Percentiles rank a stretch among this genome's conserved stretches.
Evolutionary conservation across 176 grass and related monocot species (phyloP).

Genomic region (Carex cristatella): DNA sequence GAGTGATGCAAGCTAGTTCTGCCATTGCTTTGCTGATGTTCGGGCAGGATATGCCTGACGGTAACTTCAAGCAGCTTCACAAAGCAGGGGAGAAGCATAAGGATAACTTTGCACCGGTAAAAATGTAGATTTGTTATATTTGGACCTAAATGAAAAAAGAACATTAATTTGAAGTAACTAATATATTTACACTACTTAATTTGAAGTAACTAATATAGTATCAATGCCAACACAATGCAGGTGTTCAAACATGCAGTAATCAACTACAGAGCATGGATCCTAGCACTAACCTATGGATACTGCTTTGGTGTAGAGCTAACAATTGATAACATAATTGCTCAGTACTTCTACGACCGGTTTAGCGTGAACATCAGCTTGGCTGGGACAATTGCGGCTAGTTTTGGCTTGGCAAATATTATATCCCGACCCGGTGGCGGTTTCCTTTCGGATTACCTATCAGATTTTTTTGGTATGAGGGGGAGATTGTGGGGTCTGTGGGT

Average conservation of each 20-base stretch:
- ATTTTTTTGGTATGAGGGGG: conserved; percentile 62
- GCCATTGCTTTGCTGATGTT: conserved; percentile 58
- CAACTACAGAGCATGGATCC: conserved; percentile 80
- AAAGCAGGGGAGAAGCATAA: conserved; percentile 63
- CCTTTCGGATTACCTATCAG: conserved; percentile 68
- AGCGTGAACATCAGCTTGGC: conserved; percentile 57
- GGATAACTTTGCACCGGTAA: conserved; percentile 64
- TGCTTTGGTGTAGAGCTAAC: conserved; percentile 88
- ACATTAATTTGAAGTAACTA: background rate
- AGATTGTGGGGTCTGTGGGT: conserved; percentile 81
- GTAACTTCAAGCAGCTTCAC: conserved; percentile 63
- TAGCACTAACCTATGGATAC: conserved; percentile 83
- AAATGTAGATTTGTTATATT: too few species aligned
- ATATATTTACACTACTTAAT: background rate
- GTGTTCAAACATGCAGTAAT: conserved; percentile 57
- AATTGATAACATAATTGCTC: conserved; percentile 84
- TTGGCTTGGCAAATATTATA: conserved; percentile 75
- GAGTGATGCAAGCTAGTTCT: conserved; percentile 58
- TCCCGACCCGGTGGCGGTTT: conserved; percentile 62
- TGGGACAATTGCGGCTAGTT: conserved; percentile 77
- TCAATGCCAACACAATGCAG: background rate
- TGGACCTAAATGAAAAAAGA: too few species aligned
- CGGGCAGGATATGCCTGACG: conserved; percentile 87
- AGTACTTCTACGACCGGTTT: conserved; percentile 93
- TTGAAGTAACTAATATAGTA: background rate